Base-by-base conservation (phyloP, 192 early-diverging fungal genomes). In the Coemansia sp. region DNA sequence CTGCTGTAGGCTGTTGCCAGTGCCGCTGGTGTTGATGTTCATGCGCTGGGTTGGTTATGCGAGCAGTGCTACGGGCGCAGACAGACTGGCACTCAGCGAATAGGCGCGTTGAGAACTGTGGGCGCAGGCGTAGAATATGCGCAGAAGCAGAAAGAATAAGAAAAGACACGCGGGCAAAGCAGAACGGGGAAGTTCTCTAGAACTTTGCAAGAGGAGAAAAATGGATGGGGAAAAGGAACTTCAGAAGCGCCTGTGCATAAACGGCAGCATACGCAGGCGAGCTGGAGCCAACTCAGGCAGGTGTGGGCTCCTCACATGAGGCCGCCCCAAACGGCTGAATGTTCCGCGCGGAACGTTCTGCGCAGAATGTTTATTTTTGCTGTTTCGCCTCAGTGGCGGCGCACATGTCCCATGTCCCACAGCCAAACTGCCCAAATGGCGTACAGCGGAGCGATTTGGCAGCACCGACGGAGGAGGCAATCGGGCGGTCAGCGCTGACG, bases 291-390 rank as follows among this genome's bases (percentile, higher is more conserved):
- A 37, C 19, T 36, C 54, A 20, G 6, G 54, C 53, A 56, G 21
- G 46, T 48, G 46, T 20, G 15, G 46, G 17, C 23, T 28, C 22
- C 23, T 42, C 52, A 54, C 52, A 54, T 54, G 52, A 54, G 52
- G 25, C n/a, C 52, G 22, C 52, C 53, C 53, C 36, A 22, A 51
- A 38, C 31, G 37, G 11, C 19, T 66, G 75, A 69, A 78, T 38
- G 28, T 78, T 78, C 75, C 20, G 31, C 42, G 40, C 8, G 60
- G 75, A 78, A 78, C 59, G 52, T 78, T 78, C 75, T 59, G 2
- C 42, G 40, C 14, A 61, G 74, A 76, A 76, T 38, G 67, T 56
- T 75, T 60, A 22, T 34, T 28, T 54, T 21, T 17, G 22, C 52
- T 17, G 15, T 6, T 28, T 11, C 22, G 40, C 2, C 12, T 15